A percentile compares a stretch with the other conserved stretches of the same genome.
These are phyloP conservation scores for Cyclocybe cylindracea DNA, from an alignment of 768 basidiomycete species.

Conservation along the genomic window DNA sequence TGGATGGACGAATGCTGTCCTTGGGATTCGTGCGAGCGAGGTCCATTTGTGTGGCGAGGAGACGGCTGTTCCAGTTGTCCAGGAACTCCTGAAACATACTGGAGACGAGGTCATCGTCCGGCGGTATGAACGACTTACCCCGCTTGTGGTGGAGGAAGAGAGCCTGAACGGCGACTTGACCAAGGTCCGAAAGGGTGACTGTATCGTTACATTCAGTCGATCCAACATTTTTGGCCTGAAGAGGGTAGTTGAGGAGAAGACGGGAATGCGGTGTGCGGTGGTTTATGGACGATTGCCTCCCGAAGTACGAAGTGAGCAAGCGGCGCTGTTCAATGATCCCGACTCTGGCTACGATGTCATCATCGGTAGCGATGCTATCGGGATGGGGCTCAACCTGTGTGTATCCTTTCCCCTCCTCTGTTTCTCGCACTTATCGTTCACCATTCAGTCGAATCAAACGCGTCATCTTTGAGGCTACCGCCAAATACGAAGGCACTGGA, in stretches of 20 bases:
- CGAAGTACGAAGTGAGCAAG: slow-evolving; percentile 90
- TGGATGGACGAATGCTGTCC: slow-evolving; percentile 81
- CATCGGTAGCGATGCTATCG: slow-evolving; percentile 92
- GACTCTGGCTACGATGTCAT: slow-evolving; percentile 85
- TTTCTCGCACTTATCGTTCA: neutral
- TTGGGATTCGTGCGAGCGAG: slow-evolving; percentile 76
- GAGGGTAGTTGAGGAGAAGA: slow-evolving; percentile 64
- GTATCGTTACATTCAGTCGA: slow-evolving; percentile 85
- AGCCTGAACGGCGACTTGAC: slow-evolving; percentile 63
- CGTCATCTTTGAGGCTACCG: slow-evolving; percentile 71
- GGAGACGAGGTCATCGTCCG: slow-evolving; percentile 83
- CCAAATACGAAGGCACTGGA: slow-evolving; percentile 61
- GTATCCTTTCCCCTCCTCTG: slow-evolving; percentile 26
- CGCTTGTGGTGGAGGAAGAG: slow-evolving; percentile 67
- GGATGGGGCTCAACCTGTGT: slow-evolving; percentile 97
- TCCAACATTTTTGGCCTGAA: slow-evolving; percentile 77
- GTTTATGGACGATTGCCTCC: slow-evolving; percentile 93
- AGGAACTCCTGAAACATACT: slow-evolving; percentile 64
- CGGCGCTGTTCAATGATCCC: slow-evolving; percentile 86
- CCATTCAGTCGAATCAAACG: slow-evolving; percentile 82
- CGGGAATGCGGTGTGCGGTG: slow-evolving; percentile 83
- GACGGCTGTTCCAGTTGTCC: slow-evolving; percentile 81
- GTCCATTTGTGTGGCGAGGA: slow-evolving; percentile 97
- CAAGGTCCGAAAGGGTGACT: slow-evolving; percentile 79
- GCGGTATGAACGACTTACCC: slow-evolving; percentile 87